Evolutionary conservation across 2,329 filamentous ascomycete species (phyloP).

Genomic region (Dothistroma pini): DNA sequence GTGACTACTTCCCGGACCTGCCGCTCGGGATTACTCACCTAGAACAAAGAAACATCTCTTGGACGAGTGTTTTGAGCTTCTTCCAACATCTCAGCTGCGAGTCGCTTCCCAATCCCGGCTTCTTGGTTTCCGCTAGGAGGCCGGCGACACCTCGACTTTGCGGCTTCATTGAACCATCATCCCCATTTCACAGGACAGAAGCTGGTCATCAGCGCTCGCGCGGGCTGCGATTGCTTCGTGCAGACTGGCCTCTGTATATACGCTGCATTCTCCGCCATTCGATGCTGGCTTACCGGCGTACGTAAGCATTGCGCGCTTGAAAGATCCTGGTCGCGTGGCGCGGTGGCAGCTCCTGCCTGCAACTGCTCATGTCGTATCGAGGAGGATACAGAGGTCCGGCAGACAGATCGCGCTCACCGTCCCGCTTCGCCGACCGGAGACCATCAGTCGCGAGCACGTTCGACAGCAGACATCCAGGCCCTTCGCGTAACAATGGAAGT

Average conservation of each 20-base stretch:
- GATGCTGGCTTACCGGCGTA: neutral
- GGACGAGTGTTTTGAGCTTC: slow-evolving; percentile 7
- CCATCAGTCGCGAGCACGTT: slow-evolving; percentile 53
- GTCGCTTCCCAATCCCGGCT: neutral
- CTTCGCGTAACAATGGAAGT: slow-evolving; percentile 25
- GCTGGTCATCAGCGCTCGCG: neutral
- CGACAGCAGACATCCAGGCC: slow-evolving; percentile 27
- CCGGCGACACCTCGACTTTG: neutral
- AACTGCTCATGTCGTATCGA: slow-evolving; percentile 23
- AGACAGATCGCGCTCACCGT: slow-evolving; percentile 69
- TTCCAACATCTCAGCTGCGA: neutral
- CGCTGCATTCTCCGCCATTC: neutral
- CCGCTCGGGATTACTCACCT: neutral
- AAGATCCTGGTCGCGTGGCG: slow-evolving; percentile 1
- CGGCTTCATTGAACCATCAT: neutral
- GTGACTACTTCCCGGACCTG: neutral
- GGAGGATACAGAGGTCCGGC: slow-evolving; percentile 23
- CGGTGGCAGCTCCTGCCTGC: slow-evolving; percentile 9
- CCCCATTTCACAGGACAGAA: neutral
- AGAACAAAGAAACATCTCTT: neutral
- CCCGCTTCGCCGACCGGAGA: slow-evolving; percentile 66
- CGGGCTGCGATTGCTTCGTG: neutral
- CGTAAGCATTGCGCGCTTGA: neutral
- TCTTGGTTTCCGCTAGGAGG: neutral
- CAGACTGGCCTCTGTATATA: neutral